These are phyloP conservation scores for Talaromyces sp. DNA, from an alignment of 2,329 filamentous ascomycete genomes.

Conservation along the genomic window DNA sequence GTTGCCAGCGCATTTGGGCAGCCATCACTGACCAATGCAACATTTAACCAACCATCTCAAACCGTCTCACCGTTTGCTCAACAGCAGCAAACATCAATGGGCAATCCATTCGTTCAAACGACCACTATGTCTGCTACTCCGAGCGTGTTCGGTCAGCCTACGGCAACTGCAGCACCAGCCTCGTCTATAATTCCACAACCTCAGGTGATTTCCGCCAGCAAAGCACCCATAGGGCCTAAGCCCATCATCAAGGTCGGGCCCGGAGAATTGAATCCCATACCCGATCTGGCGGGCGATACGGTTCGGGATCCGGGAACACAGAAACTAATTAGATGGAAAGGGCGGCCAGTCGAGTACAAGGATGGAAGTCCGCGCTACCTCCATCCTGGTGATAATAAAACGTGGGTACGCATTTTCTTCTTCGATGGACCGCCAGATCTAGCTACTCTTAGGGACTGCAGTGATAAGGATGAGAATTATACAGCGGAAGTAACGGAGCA, in stretches of 20 bases:
- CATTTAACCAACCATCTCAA: constrained; percentile 11
- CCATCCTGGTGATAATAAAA: constrained; percentile 50
- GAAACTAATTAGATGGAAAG: constrained; percentile 56
- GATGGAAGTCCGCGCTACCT: constrained; percentile 49
- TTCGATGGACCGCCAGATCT: constrained; percentile 60
- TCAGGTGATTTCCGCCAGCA: constrained; percentile 16
- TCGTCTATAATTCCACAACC: constrained; percentile 29
- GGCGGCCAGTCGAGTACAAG: constrained; percentile 55
- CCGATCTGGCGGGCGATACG: constrained; percentile 34
- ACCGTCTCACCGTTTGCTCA: constrained; percentile 27
- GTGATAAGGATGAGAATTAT: constrained; percentile 49
- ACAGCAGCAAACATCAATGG: constrained; percentile 7
- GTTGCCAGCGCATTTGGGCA: constrained; percentile 17
- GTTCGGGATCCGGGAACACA: constrained; percentile 31
- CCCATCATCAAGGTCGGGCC: constrained; percentile 25
- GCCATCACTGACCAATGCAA: not conserved
- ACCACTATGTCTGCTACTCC: constrained; percentile 24
- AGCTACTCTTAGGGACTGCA: constrained; percentile 43
- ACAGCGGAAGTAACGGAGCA: constrained; percentile 52
- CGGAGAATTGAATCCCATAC: constrained; percentile 32
- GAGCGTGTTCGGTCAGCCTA: constrained; percentile 26
- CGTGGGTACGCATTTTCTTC: constrained; percentile 65
- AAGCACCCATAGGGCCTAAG: constrained; percentile 23
- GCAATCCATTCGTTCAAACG: constrained; percentile 24
- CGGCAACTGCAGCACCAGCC: constrained; percentile 18